Base-by-base conservation (phyloP, 768 basidiomycete genomes). In the Boletus rex-veris region DNA sequence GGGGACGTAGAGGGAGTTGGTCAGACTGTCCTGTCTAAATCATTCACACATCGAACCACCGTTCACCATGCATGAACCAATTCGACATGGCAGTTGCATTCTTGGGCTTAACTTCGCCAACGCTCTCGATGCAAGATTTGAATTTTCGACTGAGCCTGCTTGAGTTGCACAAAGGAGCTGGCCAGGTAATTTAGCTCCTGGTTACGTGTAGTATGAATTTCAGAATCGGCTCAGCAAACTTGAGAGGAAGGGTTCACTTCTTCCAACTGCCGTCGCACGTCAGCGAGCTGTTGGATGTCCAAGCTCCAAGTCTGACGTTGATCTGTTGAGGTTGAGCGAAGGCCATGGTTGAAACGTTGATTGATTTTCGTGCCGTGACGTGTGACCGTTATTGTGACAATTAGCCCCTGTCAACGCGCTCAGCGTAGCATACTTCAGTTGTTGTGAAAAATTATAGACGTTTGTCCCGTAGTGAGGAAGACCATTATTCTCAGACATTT, bases 171-270 rank as follows among this genome's bases (percentile, higher is more conserved):
- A 66, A 94, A 98, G 30, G 94, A 96, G 62, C 82, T 88, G 11
- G 94, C 91, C 45, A 98, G 77, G 67, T 97, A 95, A 52, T 83
- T 87, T 44, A 99, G 73, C 78, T 99, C 96, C 95, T 98, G 68
- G 21, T 24, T 19, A 15, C 26, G 4, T 31, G 46, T 16, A 40
- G 21, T 7, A 16, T 37, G 18, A 26, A 38, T 35, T 14, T 58
- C 42, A 52, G 55, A 42, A 42, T 58, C 28, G 38, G 30, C 19
- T 11, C 9, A 4, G 48, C 0, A 6, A 18, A 15, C 11, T 4
- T 16, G 21, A 21, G 15, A 19, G 6, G 37, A 14, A 24, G 9
- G 2, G 28, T 74, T 57, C 50, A 91, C 96, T 74, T 97, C 92
- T 64, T 99, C 95, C 0, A 99, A 78, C 68, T 98, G 96, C 57